phyloP scores from a whole-genome alignment of 305 asterid species.

The Andrographis paniculata region DNA sequence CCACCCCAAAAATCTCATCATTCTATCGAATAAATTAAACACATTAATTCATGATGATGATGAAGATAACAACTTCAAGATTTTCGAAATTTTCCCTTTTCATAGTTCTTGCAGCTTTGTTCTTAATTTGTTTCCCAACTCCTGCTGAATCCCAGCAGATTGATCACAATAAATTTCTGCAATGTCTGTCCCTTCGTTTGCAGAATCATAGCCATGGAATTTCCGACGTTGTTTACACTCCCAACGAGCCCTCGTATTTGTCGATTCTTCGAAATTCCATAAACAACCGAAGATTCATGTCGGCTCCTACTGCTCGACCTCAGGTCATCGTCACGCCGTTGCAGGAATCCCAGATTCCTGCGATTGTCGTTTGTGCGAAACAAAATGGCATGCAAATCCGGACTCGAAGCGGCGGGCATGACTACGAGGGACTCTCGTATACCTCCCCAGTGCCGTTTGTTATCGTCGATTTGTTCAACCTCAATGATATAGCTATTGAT shows the following conservation, averaged over 20 bases:
- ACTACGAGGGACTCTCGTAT: conserved; percentile 38
- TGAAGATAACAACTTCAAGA: neutral
- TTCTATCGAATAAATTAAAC: neutral
- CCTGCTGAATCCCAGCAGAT: neutral
- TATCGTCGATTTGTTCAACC: conserved; percentile 30
- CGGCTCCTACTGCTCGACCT: conserved; percentile 23
- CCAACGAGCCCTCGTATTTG: conserved; percentile 24
- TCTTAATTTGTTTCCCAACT: neutral
- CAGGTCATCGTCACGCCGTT: conserved; percentile 30
- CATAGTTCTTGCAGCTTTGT: too few species aligned
- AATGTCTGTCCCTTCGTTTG: neutral
- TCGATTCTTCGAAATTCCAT: conserved; percentile 14
- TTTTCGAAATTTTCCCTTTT: neutral
- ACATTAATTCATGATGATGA: neutral
- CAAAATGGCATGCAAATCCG: conserved; percentile 26
- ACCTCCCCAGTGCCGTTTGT: conserved; percentile 31
- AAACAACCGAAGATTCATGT: conserved; percentile 20
- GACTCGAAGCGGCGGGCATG: conserved; percentile 45
- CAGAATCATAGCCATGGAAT: neutral
- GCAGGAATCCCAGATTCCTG: conserved; percentile 29
- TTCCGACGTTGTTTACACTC: conserved; percentile 19
- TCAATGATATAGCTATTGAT: conserved; percentile 20
- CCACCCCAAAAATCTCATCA: neutral
- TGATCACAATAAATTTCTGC: neutral
- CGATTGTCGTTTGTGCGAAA: conserved; percentile 31